These are phyloP conservation scores for Fragaria iinumae DNA, from an alignment of 306 rosid species.

Conservation along the genomic window DNA sequence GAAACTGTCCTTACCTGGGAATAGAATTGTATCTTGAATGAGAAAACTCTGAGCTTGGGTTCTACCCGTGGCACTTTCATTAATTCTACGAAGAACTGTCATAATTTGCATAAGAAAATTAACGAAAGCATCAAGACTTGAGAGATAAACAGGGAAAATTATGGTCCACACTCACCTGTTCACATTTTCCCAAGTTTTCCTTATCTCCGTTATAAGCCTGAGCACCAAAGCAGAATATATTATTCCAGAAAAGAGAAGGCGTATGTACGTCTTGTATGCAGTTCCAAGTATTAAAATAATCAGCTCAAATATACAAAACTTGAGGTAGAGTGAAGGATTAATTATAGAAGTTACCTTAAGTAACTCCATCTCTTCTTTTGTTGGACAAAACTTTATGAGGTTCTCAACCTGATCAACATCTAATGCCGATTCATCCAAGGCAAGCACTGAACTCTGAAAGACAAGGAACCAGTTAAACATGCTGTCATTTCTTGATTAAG, in stretches of 20 bases:
- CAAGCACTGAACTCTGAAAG: constrained; percentile 68
- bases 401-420: constrained; percentile 89
- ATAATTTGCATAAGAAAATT: constrained; percentile 28
- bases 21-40: constrained; percentile 79
- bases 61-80: constrained; percentile 96
- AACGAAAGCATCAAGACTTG: constrained; percentile 24
- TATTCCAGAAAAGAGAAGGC: constrained; percentile 27
- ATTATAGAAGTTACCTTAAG: constrained; percentile 58
- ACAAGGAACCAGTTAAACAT: constrained; percentile 18
- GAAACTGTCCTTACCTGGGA: constrained; percentile 61
- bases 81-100: constrained; percentile 78
- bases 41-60: constrained; percentile 85
- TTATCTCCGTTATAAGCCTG: constrained; percentile 78
- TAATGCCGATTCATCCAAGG: constrained; percentile 77
- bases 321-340: constrained; percentile 17
- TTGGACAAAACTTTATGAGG: constrained; percentile 92
- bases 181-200: constrained; percentile 93
- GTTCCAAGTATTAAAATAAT: not conserved
- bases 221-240: constrained; percentile 29
- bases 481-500: constrained; percentile 3
- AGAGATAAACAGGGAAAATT: not conserved
- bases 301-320: constrained; percentile 1
- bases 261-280: not conserved
- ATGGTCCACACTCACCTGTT: constrained; percentile 48
- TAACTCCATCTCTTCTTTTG: constrained; percentile 89